Percentiles rank a stretch among this genome's conserved stretches.
Evolutionary conservation across 495 filamentous ascomycete species (phyloP).

Genomic region (Barbatosphaeria neglecta): DNA sequence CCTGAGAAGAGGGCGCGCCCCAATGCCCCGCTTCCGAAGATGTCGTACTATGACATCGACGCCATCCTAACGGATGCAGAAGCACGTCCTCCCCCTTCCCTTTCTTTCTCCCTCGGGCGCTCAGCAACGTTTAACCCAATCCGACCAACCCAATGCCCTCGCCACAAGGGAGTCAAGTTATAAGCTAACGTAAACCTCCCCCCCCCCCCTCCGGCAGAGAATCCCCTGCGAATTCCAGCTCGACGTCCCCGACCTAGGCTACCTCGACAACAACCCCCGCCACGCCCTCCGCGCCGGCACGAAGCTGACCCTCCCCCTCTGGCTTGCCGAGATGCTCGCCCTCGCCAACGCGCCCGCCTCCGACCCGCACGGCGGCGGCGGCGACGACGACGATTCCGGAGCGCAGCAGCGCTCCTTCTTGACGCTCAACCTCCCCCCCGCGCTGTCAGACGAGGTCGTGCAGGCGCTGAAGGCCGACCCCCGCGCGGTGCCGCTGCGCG

Average conservation of each 20-base stretch:
- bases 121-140: background rate
- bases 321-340: constrained; percentile 95
- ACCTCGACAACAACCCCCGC: constrained; percentile 60
- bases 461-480: constrained; percentile 89
- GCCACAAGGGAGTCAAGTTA: no score
- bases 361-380: constrained; percentile 26
- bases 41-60: constrained; percentile 91
- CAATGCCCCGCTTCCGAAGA: constrained; percentile 26
- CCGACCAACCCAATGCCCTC: no score
- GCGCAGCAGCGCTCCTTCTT: constrained; percentile 52
- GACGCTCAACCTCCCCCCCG: constrained; percentile 68
- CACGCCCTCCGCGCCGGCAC: constrained; percentile 66
- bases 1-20: background rate
- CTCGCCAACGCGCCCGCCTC: constrained; percentile 48
- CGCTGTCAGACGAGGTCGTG: constrained; percentile 68
- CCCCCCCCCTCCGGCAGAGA: constrained; percentile 49
- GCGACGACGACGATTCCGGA: no score
- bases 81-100: constrained; percentile 28
- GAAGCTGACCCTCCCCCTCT: constrained; percentile 73
- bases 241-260: constrained; percentile 73
- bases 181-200: constrained; percentile 1
- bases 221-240: constrained; percentile 89
- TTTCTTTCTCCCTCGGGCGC: background rate
- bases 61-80: constrained; percentile 88
- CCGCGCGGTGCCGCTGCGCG: constrained; percentile 69